These are phyloP conservation scores for Daldinia sp. DNA, from an alignment of 2,329 filamentous ascomycete species.

Conservation along the genomic window DNA sequence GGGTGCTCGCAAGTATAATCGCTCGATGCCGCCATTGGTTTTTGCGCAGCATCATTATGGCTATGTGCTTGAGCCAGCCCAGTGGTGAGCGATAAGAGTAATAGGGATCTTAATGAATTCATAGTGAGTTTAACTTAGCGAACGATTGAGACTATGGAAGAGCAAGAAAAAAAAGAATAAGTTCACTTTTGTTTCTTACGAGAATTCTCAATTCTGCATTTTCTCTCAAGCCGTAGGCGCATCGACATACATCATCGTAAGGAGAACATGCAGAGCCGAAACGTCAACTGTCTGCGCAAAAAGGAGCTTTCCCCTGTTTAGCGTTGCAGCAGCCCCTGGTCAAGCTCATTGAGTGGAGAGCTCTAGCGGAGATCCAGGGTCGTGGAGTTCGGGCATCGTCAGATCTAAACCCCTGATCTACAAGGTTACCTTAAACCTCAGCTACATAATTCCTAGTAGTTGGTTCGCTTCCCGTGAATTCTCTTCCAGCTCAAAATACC, in stretches of 20 bases:
- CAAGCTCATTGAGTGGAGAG: conserved; percentile 33
- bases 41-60: conserved; percentile 43
- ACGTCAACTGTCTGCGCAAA: conserved; percentile 44
- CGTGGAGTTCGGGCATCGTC: conserved; percentile 39
- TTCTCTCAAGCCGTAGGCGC: background rate
- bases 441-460: conserved; percentile 13
- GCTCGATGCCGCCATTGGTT: conserved; percentile 34
- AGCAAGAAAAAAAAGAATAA: conserved; percentile 7
- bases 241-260: conserved; percentile 20
- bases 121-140: conserved; percentile 22
- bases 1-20: conserved; percentile 51
- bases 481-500: conserved; percentile 20
- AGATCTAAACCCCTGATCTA: conserved; percentile 48
- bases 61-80: conserved; percentile 41
- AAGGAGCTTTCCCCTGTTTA: conserved; percentile 35
- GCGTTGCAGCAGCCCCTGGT: conserved; percentile 29
- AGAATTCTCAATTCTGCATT: background rate
- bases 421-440: conserved; percentile 38
- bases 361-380: conserved; percentile 40
- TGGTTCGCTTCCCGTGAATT: conserved; percentile 41
- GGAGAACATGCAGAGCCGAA: conserved; percentile 45
- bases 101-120: conserved; percentile 40
- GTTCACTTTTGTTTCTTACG: background rate
- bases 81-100: conserved; percentile 39
- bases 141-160: conserved; percentile 1